Percentiles rank a stretch among this genome's conserved stretches.
These are phyloP conservation scores for Darksidea phi DNA, from an alignment of 495 filamentous ascomycete species.

Conservation along the genomic window DNA sequence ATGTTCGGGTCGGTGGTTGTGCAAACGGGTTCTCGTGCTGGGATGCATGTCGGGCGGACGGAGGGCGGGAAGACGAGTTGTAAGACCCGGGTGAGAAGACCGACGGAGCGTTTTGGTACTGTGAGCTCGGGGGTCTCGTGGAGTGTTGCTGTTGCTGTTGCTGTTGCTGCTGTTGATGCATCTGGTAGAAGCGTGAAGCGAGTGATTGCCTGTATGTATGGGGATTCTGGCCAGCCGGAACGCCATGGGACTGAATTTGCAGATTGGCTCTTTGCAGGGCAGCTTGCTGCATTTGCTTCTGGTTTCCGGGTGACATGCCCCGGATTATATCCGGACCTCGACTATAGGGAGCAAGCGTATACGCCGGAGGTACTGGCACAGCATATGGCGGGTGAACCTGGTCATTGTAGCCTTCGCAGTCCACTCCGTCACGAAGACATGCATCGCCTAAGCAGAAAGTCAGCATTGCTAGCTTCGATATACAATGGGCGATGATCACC, in stretches of 20 bases:
- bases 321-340: too few relatives aligned
- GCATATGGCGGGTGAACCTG: too few relatives aligned
- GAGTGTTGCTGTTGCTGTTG: constrained; percentile 3
- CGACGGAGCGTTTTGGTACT: constrained; percentile 5
- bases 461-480: too few relatives aligned
- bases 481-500: too few relatives aligned
- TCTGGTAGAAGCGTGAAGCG: constrained; percentile 15
- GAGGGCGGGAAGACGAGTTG: not conserved
- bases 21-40: constrained; percentile 20
- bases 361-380: too few relatives aligned
- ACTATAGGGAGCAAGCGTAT: too few relatives aligned
- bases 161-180: constrained; percentile 7
- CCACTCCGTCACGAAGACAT: too few relatives aligned
- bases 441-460: too few relatives aligned
- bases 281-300: constrained; percentile 14
- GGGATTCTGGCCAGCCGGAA: constrained; percentile 27
- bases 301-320: not conserved
- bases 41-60: constrained; percentile 14
- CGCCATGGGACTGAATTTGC: constrained; percentile 16
- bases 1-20: constrained; percentile 1
- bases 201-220: constrained; percentile 14
- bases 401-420: too few relatives aligned
- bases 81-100: constrained; percentile 13
- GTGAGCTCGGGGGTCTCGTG: constrained; percentile 17
- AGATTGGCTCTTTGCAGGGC: constrained; percentile 20